Base-by-base conservation (phyloP, 805 yeast species). In the Yarrowia porcina region DNA sequence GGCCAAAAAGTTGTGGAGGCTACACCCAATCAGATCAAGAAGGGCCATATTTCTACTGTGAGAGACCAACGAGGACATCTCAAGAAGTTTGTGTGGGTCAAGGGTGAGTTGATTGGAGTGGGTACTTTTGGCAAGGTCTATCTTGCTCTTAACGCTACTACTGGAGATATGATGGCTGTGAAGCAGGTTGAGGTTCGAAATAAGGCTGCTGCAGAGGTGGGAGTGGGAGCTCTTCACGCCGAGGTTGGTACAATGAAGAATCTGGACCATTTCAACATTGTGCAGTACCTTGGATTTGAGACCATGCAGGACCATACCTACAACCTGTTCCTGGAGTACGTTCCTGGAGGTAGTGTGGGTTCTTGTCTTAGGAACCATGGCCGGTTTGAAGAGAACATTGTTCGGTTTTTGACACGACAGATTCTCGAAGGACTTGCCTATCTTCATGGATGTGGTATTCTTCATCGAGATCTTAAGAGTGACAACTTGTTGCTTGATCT, bases 151-250 rank as follows among this genome's bases (percentile, higher is more conserved):
- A 94, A 94, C 73, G 92, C 91, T 17, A 94, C 98, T 0, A 90
- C 97, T 0, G 98, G 98, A 62, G 99, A 94, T 70, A 91, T 94
- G 96, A 88, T 94, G 77, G 99, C 99, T 0, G 99, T 94, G 2
- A 94, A 94, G 71, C 99, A 94, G 74, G 97, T 93, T 2, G 86
- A 82, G 42, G 86, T 87, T 12, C 49, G 61, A 18, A 86, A 89
- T 0, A 73, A 76, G 62, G 70, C 79, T 33, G 68, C 76, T 18
- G 65, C 73, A 42, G 73, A 68, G 63, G 91, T 84, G 63, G 89
- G 87, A 1, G 81, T 90, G 47, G 94, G 87, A 61, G 96, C 97
- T 0, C 77, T 94, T 52, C 86, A 85, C 68, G 87, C 92, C 1
- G 99, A 94, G 73, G 96, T 96, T 28, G 91, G 91, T 66, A 91